These are phyloP conservation scores for Aspergillus glaucus DNA, from an alignment of 2,329 filamentous ascomycete species.

Conservation along the genomic window DNA sequence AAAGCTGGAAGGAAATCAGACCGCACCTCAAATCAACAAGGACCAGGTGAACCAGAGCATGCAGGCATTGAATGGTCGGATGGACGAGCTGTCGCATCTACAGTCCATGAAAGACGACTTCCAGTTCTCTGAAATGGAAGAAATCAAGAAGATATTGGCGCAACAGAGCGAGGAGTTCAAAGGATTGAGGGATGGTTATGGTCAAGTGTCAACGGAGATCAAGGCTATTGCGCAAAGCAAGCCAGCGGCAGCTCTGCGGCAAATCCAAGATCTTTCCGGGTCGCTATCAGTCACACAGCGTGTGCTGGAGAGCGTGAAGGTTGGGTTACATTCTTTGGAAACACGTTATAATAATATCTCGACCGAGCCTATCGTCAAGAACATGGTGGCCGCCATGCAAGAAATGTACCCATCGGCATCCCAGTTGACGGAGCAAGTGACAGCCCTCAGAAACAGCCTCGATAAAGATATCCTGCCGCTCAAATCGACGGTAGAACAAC, in stretches of 20 bases:
- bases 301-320: slow-evolving; percentile 10
- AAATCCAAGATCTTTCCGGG: slow-evolving; percentile 2
- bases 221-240: neutral
- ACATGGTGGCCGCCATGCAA: slow-evolving; percentile 28
- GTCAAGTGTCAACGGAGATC: neutral
- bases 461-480: neutral
- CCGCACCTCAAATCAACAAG: neutral
- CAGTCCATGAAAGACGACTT: slow-evolving; percentile 17
- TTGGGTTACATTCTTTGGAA: slow-evolving; percentile 37
- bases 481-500: neutral
- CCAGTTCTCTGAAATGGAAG: slow-evolving; percentile 13
- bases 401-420: slow-evolving; percentile 30
- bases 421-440: slow-evolving; percentile 16
- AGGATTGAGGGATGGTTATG: neutral
- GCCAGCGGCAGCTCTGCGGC: neutral
- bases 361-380: slow-evolving; percentile 30
- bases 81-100: slow-evolving; percentile 10
- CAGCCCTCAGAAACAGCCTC: slow-evolving; percentile 6
- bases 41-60: neutral
- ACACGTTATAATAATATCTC: slow-evolving; percentile 46
- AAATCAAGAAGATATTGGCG: slow-evolving; percentile 7
- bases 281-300: slow-evolving; percentile 4
- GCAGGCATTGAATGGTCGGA: slow-evolving; percentile 1
- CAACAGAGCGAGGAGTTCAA: slow-evolving; percentile 4
- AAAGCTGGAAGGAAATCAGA: neutral